phyloP scores from a whole-genome alignment of 108 stramenopile species.

The Pseudonitzschia delicatissima region DNA sequence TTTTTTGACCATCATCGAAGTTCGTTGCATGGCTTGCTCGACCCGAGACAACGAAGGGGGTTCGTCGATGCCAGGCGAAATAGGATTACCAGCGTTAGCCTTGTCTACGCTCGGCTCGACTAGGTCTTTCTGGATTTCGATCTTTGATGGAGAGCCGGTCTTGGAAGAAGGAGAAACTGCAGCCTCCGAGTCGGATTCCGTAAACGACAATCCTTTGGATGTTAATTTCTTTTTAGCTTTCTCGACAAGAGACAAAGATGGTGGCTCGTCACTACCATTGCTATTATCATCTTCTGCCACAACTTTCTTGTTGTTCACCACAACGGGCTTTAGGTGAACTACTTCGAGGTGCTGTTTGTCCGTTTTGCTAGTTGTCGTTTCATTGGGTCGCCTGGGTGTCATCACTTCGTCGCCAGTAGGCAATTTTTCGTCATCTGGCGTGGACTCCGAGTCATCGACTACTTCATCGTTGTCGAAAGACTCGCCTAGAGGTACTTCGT shows the following conservation, averaged over 20 bases:
- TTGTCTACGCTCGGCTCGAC: background rate
- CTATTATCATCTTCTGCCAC: background rate
- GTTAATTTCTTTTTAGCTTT: background rate
- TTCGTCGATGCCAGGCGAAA: background rate
- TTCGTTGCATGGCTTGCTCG: constrained; percentile 4
- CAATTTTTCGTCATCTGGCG: background rate
- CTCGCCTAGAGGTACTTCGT: background rate
- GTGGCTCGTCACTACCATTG: background rate
- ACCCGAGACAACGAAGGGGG: constrained; percentile 3
- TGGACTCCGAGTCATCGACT: background rate
- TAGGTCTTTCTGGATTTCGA: too few relatives aligned
- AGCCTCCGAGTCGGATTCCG: background rate
- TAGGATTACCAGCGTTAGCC: background rate
- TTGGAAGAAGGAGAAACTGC: too few relatives aligned
- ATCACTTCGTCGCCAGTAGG: background rate
- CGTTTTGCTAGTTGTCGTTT: constrained; percentile 18
- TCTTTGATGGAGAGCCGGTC: too few relatives aligned
- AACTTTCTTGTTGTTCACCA: background rate
- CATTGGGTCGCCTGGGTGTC: background rate
- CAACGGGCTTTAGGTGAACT: background rate
- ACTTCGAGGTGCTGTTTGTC: constrained; percentile 9
- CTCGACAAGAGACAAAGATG: background rate
- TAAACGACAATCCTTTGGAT: background rate
- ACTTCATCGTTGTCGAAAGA: constrained; percentile 2
- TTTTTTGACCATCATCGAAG: background rate